Evolutionary conservation across 148 eudicot species (phyloP).

Genomic region (Cornus controversa): DNA sequence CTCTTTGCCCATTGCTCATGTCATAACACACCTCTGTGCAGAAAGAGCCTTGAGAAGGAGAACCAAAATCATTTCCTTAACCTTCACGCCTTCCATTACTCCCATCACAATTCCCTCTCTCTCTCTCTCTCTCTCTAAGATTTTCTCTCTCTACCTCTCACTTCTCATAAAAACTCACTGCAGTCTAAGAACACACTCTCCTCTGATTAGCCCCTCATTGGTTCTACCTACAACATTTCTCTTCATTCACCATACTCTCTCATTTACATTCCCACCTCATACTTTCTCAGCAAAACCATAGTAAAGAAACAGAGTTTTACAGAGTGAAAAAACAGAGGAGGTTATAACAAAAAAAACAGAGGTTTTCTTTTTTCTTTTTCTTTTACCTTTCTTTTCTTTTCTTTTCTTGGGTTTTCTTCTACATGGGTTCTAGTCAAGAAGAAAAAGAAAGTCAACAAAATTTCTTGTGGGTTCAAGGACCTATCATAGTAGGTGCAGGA

Average conservation of each 20-base stretch:
- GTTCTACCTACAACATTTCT: background rate
- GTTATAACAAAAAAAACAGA: background rate
- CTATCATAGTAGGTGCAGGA: slow-evolving; percentile 81
- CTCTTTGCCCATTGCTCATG: background rate
- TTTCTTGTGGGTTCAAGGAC: slow-evolving; percentile 32
- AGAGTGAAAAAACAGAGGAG: slow-evolving; percentile 13
- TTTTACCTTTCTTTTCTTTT: background rate
- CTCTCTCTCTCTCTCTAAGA: slow-evolving; percentile 2
- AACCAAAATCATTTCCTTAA: slow-evolving; percentile 35
- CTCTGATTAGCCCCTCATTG: background rate
- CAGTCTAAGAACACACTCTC: background rate
- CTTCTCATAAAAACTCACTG: slow-evolving; percentile 9
- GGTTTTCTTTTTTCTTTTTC: background rate
- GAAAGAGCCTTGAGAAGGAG: slow-evolving; percentile 44
- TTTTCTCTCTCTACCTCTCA: slow-evolving; percentile 11
- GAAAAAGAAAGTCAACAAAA: slow-evolving; percentile 21
- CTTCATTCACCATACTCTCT: background rate
- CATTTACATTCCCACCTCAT: background rate
- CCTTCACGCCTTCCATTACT: slow-evolving; percentile 35
- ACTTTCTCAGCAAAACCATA: background rate
- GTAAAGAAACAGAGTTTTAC: slow-evolving; percentile 6
- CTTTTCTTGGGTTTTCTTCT: background rate
- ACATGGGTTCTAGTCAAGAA: slow-evolving; percentile 43
- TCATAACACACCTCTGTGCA: slow-evolving; percentile 11
- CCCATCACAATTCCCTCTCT: background rate